phyloP scores from a whole-genome alignment of 768 basidiomycete species.

The Cyclocybe cylindracea region DNA sequence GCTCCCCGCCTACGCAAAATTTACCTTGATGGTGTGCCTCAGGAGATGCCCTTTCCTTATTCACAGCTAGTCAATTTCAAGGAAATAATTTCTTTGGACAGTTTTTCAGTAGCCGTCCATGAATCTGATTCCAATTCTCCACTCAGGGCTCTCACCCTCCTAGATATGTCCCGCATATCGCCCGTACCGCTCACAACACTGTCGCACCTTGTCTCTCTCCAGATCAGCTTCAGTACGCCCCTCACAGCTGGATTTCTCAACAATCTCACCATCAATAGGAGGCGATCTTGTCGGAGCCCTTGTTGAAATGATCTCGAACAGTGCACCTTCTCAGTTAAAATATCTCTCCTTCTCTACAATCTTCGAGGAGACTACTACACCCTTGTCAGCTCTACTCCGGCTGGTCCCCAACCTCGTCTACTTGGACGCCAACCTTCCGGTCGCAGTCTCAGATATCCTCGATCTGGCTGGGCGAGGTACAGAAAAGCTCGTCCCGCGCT shows the following conservation, averaged over 20 bases:
- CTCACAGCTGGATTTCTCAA: slow-evolving; percentile 12
- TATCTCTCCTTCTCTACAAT: neutral
- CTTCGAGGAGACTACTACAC: slow-evolving; percentile 5
- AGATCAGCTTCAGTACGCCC: slow-evolving; percentile 20
- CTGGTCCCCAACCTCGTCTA: slow-evolving; percentile 13
- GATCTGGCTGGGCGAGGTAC: slow-evolving; percentile 5
- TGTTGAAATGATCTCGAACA: slow-evolving; percentile 10
- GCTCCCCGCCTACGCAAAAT: slow-evolving; percentile 17
- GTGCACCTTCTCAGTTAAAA: too few species aligned
- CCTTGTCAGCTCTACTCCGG: slow-evolving; percentile 12
- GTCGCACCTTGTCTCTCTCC: slow-evolving; percentile 15
- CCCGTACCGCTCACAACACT: slow-evolving; percentile 19
- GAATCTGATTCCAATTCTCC: slow-evolving; percentile 2
- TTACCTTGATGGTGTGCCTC: slow-evolving; percentile 19
- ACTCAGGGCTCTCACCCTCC: slow-evolving; percentile 17
- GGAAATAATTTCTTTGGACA: slow-evolving; percentile 13
- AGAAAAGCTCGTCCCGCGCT: slow-evolving; percentile 4
- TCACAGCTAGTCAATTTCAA: slow-evolving; percentile 22
- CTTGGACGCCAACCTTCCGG: slow-evolving; percentile 16
- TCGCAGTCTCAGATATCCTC: slow-evolving; percentile 5
- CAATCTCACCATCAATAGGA: slow-evolving; percentile 13
- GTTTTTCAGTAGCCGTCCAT: slow-evolving; percentile 11
- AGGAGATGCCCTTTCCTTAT: slow-evolving; percentile 17
- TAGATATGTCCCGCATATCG: slow-evolving; percentile 17
- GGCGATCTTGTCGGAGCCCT: slow-evolving; percentile 16